Base-by-base conservation (phyloP, 148 eudicot species). In the Vaccinium darrowii region DNA sequence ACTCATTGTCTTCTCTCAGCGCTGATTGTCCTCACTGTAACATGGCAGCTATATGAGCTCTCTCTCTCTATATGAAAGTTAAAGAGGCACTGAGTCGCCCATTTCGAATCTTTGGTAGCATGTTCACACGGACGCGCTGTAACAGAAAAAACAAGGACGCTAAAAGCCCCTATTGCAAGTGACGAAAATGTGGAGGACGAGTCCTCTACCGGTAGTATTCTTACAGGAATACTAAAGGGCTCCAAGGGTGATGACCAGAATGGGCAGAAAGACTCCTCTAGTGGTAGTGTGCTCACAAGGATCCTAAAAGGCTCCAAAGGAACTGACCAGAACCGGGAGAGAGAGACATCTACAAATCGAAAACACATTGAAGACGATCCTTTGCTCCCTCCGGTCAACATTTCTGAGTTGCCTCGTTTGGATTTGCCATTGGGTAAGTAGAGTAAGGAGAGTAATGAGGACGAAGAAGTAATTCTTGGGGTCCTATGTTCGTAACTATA, bases 221-320 rank as follows among this genome's bases (percentile, higher is more conserved):
- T 60, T n/a, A 21, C 23, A 8, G 23, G 65, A 60, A 60, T 60
- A 21, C 65, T 18, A 60, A 21, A 60, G 25, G 25, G 65, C 65
- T 60, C 23, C 6, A 2, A 1, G 65, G 65, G 65, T 19, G 19
- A 19, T 60, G 23, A 60, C 23, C 65, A 60, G 65, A 60, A 16
- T 60, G n/a, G 65, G 65, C 8, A 19, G 65, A 21, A 60, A 60
- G 65, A 60, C 23, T 58, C 65, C 7, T 58, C 65, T 1, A 19
- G n/a, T 1, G 90, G 93, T 15, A 84, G 71, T 80, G 33, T 91
- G 85, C 9, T 93, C 50, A 78, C 75, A 0, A 88, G 91, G 7
- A 30, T 90, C 76, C 2, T 95, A 21, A 92, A 83, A 85, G 84
- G 84, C 49, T 86, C 83, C 65, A 58, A 5, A 2, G 8, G 65